A percentile compares a stretch with the other conserved stretches of the same genome.
Conservation (phyloP, 495 filamentous ascomycete species). For the Aspergillus asperescens region DNA sequence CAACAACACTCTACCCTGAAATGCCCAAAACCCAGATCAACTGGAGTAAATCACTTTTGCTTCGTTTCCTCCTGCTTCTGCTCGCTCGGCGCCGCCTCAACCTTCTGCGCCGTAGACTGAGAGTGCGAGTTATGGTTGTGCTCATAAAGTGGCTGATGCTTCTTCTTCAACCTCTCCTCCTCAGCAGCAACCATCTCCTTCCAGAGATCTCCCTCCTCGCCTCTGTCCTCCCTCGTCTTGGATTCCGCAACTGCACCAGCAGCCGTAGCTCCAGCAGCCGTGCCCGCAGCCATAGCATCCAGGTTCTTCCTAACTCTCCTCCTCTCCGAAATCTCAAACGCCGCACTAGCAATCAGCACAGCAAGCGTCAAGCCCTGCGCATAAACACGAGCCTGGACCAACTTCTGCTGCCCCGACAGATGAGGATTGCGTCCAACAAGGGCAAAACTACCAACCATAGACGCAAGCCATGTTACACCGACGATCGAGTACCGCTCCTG, state of each 20-base stretch:
- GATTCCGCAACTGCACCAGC: background rate
- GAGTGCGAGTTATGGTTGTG: slow-evolving; percentile 7
- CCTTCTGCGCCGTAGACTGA: background rate
- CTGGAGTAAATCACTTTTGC: slow-evolving; percentile 4
- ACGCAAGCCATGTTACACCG: slow-evolving; percentile 73
- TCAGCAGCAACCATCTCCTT: slow-evolving; percentile 79
- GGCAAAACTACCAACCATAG: slow-evolving; percentile 70
- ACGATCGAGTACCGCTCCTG: slow-evolving; percentile 90
- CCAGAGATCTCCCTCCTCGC: slow-evolving; percentile 71
- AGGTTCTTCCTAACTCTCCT: slow-evolving; percentile 65
- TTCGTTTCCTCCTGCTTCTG: slow-evolving; percentile 10
- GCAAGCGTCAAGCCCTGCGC: slow-evolving; percentile 92
- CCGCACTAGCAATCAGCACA: slow-evolving; percentile 80
- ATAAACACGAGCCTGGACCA: slow-evolving; percentile 96
- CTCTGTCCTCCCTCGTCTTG: slow-evolving; percentile 49
- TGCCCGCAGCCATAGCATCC: slow-evolving; percentile 44
- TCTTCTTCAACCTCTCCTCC: slow-evolving; percentile 58
- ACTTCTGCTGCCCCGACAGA: slow-evolving; percentile 74
- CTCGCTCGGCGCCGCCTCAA: slow-evolving; percentile 6
- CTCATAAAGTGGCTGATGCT: slow-evolving; percentile 45
- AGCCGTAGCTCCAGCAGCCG: slow-evolving; percentile 46
- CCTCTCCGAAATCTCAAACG: slow-evolving; percentile 83
- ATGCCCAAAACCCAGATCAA: background rate
- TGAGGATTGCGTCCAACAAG: slow-evolving; percentile 76
- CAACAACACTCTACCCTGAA: slow-evolving; percentile 2